Conservation (phyloP, 1,284 basidiomycete species). For the Cutaneotrichosporon sp. region DNA sequence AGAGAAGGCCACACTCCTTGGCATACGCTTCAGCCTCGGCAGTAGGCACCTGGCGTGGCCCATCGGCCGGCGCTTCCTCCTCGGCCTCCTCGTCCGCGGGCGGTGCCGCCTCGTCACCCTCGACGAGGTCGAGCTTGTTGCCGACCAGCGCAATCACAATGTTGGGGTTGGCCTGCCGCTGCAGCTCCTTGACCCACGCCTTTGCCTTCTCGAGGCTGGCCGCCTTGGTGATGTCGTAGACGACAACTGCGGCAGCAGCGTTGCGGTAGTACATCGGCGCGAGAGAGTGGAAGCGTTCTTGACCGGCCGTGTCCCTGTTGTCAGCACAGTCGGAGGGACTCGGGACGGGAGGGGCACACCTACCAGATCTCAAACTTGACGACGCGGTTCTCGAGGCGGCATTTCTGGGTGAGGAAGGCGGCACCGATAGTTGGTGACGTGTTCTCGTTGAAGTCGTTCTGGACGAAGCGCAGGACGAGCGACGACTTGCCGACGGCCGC, state of each 20-base stretch:
- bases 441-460: conserved; percentile 53
- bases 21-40: conserved; percentile 98
- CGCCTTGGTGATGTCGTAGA: conserved; percentile 88
- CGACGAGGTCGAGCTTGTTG: conserved; percentile 92
- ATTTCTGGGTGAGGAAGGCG: conserved; percentile 64
- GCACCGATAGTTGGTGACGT: conserved; percentile 87
- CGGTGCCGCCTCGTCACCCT: conserved; percentile 55
- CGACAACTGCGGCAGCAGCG: conserved; percentile 90
- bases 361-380: conserved; percentile 56
- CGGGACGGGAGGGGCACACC: conserved; percentile 16
- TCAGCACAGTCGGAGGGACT: background rate
- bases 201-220: conserved; percentile 97
- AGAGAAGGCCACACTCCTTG: conserved; percentile 84
- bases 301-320: conserved; percentile 53
- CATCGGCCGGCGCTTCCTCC: conserved; percentile 55
- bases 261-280: conserved; percentile 98
- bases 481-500: conserved; percentile 99
- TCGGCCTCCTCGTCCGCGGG: conserved; percentile 44
- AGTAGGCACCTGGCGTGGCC: conserved; percentile 77
- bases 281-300: conserved; percentile 53
- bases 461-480: conserved; percentile 92
- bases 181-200: conserved; percentile 99
- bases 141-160: conserved; percentile 97
- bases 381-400: conserved; percentile 53
- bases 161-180: conserved; percentile 97